Evolutionary conservation across 306 rosid species (phyloP).

Genomic region (Pyrus pyrifolia): DNA sequence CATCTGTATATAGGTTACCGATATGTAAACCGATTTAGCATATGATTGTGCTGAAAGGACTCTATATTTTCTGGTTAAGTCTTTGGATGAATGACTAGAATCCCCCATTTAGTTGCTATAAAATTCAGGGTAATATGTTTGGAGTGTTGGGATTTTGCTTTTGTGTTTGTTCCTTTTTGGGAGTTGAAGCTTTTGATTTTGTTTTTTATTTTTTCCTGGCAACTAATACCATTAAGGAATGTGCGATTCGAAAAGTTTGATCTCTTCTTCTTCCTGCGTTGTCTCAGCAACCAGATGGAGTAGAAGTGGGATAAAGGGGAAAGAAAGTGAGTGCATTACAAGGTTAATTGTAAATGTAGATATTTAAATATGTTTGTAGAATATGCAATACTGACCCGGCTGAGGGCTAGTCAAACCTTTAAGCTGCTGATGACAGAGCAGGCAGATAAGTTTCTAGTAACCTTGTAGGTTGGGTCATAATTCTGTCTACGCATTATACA

Average conservation of each 20-base stretch:
- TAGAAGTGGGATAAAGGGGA: constrained; percentile 32
- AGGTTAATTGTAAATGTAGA: constrained; percentile 18
- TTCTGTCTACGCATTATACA: too few species aligned
- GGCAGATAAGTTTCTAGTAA: background rate
- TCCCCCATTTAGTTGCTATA: background rate
- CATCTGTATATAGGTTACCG: background rate
- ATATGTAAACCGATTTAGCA: background rate
- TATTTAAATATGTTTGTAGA: background rate
- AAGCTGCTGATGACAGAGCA: background rate
- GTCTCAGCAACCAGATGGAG: constrained; percentile 43
- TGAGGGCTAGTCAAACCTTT: constrained; percentile 2
- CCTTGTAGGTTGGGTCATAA: background rate
- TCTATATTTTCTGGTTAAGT: background rate
- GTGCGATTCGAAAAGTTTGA: constrained; percentile 24
- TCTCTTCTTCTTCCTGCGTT: constrained; percentile 37
- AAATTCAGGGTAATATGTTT: background rate
- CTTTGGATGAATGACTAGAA: background rate
- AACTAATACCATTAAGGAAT: background rate
- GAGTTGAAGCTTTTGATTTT: constrained; percentile 5
- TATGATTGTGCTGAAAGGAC: background rate
- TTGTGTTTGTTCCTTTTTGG: background rate
- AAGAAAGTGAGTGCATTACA: constrained; percentile 32
- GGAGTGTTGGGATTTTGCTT: background rate
- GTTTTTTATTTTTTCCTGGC: background rate
- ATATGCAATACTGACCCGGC: constrained; percentile 1